Conservation (phyloP, 495 filamentous ascomycete genomes). For the Neurospora sp. region DNA sequence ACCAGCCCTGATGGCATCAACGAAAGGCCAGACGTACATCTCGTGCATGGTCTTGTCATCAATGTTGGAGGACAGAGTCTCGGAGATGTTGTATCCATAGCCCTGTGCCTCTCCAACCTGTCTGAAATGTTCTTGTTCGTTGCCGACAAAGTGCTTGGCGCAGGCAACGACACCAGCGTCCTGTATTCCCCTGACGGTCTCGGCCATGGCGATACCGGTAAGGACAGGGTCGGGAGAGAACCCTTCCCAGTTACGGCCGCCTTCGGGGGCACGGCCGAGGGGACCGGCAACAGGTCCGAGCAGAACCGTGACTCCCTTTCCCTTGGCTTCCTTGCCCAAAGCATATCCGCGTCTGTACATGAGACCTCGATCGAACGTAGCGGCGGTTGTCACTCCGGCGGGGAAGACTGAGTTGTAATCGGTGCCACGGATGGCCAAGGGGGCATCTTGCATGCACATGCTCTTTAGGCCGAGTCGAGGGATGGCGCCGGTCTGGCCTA, state of each 20-base stretch:
- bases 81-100: conserved; percentile 54
- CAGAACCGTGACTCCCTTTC: conserved; percentile 76
- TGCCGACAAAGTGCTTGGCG: conserved; percentile 72
- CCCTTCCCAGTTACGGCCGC: conserved; percentile 88
- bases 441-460: conserved; percentile 84
- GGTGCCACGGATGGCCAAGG: conserved; percentile 68
- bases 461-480: conserved; percentile 70
- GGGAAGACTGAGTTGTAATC: conserved; percentile 77
- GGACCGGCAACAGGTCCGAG: conserved; percentile 88
- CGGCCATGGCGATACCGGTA: conserved; percentile 60
- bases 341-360: conserved; percentile 66
- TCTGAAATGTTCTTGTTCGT: conserved; percentile 78
- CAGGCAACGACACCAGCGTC: conserved; percentile 72
- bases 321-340: conserved; percentile 71
- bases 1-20: conserved; percentile 40
- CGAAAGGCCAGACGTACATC: conserved; percentile 68
- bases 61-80: conserved; percentile 68
- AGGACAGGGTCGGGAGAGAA: conserved; percentile 68
- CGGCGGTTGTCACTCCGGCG: conserved; percentile 71
- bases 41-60: conserved; percentile 96
- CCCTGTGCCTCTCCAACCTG: conserved; percentile 52
- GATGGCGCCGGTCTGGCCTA: conserved; percentile 63
- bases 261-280: conserved; percentile 60
- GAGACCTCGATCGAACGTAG: conserved; percentile 63
- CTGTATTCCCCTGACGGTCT: conserved; percentile 74